Evolutionary conservation across 139 green algal genomes (phyloP).

Genomic region (Coelastrella sp.): DNA sequence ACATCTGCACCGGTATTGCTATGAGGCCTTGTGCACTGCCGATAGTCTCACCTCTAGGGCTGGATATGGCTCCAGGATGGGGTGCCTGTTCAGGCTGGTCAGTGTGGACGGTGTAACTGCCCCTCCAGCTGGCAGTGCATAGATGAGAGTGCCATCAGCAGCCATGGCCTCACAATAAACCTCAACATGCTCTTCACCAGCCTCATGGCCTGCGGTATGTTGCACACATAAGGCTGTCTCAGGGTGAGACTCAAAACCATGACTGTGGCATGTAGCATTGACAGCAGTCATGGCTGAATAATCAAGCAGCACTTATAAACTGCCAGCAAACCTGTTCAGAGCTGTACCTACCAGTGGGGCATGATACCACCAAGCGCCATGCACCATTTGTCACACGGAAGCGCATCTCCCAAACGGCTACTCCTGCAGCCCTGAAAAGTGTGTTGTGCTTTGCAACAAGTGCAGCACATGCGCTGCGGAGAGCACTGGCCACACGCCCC

Average conservation of each 20-base stretch:
- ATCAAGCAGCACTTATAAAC: neutral
- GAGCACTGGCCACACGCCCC: conserved; percentile 66
- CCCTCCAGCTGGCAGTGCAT: conserved; percentile 8
- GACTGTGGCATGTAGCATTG: neutral
- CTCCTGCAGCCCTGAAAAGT: conserved; percentile 64
- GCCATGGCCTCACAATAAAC: conserved; percentile 87
- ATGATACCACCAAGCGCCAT: conserved; percentile 89
- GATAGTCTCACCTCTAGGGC: conserved; percentile 66
- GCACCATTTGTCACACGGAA: conserved; percentile 68
- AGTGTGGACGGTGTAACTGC: neutral
- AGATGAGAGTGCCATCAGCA: conserved; percentile 24
- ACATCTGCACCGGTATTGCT: neutral
- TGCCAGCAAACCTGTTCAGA: neutral
- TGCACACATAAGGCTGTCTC: too few relatives aligned
- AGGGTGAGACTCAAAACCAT: too few relatives aligned
- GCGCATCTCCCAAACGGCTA: conserved; percentile 88
- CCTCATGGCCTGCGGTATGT: conserved; percentile 79
- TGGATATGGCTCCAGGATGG: conserved; percentile 78
- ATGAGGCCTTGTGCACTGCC: neutral
- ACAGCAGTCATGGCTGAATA: neutral
- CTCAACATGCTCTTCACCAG: conserved; percentile 87
- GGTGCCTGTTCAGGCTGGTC: conserved; percentile 57
- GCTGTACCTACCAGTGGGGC: conserved; percentile 70
- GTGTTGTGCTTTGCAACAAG: conserved; percentile 59
- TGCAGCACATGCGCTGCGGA: conserved; percentile 71